Evolutionary conservation across 257 asterid species (phyloP).

Genomic region (Solanum chaucha): DNA sequence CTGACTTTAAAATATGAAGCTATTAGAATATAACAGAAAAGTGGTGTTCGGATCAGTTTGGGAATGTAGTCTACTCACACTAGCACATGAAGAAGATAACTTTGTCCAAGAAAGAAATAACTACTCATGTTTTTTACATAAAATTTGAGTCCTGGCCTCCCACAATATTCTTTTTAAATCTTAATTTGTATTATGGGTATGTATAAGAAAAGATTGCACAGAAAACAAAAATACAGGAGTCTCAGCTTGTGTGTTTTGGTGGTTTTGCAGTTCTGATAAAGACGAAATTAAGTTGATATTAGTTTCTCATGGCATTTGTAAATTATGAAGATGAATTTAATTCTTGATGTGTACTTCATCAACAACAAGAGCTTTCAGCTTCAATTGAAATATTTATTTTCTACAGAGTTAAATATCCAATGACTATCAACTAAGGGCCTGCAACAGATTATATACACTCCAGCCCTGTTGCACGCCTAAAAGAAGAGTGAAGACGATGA

Average conservation of each 20-base stretch:
- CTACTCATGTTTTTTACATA: neutral
- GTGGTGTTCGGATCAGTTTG: neutral
- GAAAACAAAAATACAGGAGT: neutral
- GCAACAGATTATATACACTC: neutral
- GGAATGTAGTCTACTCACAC: neutral
- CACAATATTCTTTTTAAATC: neutral
- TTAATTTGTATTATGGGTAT: neutral
- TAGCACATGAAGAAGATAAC: neutral
- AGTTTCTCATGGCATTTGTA: neutral
- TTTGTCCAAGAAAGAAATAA: neutral
- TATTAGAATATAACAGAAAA: neutral
- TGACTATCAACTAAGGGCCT: neutral
- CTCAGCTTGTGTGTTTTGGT: neutral
- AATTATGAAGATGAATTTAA: neutral
- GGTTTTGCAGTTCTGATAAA: neutral
- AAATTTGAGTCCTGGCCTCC: neutral
- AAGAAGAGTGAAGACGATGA: neutral
- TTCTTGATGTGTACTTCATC: neutral
- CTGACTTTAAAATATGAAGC: neutral
- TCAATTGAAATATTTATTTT: neutral
- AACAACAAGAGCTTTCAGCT: neutral
- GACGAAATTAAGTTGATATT: neutral
- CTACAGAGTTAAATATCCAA: neutral
- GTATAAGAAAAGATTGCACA: neutral
- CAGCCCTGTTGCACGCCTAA: neutral